Percentiles rank a stretch among this genome's conserved stretches.
Evolutionary conservation across 345 rosid genomes (phyloP).

Genomic region (Sisymbrium altissimum): DNA sequence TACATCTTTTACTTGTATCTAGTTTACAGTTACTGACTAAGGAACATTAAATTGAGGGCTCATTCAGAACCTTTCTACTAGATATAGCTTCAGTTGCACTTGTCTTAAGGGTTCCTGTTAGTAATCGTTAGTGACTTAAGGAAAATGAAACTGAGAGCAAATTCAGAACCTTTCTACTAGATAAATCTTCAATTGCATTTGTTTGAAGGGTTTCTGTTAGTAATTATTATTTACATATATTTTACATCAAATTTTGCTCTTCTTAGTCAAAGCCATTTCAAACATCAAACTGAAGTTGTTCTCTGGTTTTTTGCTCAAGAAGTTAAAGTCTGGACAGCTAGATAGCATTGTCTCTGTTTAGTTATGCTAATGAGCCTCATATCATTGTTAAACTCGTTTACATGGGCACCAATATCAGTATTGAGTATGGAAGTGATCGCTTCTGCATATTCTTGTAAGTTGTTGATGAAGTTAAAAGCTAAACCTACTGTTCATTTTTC

Average conservation of each 20-base stretch:
- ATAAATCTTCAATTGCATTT: neutral
- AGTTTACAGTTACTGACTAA: neutral
- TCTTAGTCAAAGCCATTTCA: neutral
- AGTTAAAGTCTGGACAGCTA: neutral
- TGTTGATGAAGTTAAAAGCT: neutral
- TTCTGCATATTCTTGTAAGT: neutral
- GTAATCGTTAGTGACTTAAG: neutral
- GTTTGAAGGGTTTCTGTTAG: neutral
- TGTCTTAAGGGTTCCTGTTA: neutral
- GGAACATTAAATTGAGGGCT: neutral
- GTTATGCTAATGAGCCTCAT: neutral
- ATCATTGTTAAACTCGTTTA: neutral
- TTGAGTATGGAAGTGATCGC: neutral
- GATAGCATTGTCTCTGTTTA: neutral
- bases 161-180: neutral
- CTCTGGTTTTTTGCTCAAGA: neutral
- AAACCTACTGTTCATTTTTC: slow-evolving; percentile 11
- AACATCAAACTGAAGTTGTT: neutral
- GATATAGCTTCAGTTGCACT: neutral
- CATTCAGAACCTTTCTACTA: neutral
- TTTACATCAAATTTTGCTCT: neutral
- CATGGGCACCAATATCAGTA: neutral
- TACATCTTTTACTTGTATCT: neutral
- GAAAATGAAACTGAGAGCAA: neutral
- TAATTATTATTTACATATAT: neutral